A percentile compares a stretch with the other conserved stretches of the same genome.
Evolutionary conservation across 306 rosid genomes (phyloP).

Genomic region (Medicago arabica): DNA sequence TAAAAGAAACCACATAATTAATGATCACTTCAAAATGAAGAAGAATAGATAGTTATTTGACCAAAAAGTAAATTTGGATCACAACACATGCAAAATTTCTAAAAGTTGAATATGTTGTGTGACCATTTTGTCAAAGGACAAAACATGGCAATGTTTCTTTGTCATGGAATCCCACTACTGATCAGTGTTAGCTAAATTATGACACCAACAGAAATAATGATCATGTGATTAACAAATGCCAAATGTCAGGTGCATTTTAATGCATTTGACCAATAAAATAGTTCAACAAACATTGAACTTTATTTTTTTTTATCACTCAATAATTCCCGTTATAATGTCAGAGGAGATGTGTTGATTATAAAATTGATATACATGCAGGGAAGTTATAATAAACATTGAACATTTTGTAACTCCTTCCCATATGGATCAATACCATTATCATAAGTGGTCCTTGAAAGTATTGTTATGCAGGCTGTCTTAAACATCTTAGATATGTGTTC

Average conservation of each 20-base stretch:
- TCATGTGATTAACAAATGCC: conserved; percentile 28
- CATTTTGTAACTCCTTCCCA: no score
- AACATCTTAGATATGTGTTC: no score
- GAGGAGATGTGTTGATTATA: not conserved
- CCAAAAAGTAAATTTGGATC: conserved; percentile 36
- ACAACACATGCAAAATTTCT: conserved; percentile 33
- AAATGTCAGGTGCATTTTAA: conserved; percentile 9
- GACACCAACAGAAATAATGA: conserved; percentile 24
- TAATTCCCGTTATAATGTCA: not conserved
- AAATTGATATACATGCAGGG: no score
- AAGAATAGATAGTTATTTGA: conserved; percentile 20
- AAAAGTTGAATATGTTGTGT: conserved; percentile 23
- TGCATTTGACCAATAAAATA: not conserved
- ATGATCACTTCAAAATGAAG: conserved; percentile 8
- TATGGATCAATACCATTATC: no score
- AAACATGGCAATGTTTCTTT: conserved; percentile 36
- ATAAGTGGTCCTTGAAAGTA: no score
- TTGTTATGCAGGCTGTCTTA: no score
- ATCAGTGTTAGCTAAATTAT: not conserved
- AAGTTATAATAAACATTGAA: no score
- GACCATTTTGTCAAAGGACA: conserved; percentile 21
- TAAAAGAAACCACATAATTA: not conserved
- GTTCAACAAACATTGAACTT: not conserved
- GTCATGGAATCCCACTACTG: conserved; percentile 16
- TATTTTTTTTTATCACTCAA: not conserved